Percentiles rank a stretch among this genome's conserved stretches.
Conservation (phyloP, 1,284 basidiomycete species). For the Polyporus tsugae region DNA sequence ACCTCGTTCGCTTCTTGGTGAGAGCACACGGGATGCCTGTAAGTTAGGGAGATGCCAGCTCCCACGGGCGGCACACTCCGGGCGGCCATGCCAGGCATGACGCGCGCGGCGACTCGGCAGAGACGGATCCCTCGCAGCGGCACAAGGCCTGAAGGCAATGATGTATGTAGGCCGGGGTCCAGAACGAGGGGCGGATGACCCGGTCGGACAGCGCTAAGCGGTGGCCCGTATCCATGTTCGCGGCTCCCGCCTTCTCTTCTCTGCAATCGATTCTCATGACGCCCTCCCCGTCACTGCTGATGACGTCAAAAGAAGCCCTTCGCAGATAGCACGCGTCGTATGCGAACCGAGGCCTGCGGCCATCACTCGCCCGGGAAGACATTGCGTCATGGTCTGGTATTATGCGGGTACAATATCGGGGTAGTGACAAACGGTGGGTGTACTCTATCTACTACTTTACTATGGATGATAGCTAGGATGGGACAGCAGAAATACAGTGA, state of each 20-base stretch:
- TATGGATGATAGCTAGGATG: slow-evolving; percentile 32
- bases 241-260: slow-evolving; percentile 7
- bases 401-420: slow-evolving; percentile 30
- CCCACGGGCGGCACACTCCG: neutral
- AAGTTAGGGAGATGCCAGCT: slow-evolving; percentile 1
- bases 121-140: no score
- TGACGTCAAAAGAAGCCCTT: slow-evolving; percentile 11
- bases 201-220: neutral
- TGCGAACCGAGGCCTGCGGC: neutral
- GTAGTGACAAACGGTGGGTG: slow-evolving; percentile 27
- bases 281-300: neutral
- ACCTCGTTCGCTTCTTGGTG: slow-evolving; percentile 20
- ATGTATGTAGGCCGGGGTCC: neutral
- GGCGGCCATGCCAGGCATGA: neutral
- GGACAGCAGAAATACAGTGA: slow-evolving; percentile 31
- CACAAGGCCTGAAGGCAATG: neutral
- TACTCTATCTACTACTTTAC: slow-evolving; percentile 35
- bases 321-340: neutral
- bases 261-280: slow-evolving; percentile 5
- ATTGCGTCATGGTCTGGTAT: slow-evolving; percentile 25
- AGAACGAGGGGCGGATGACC: slow-evolving; percentile 2
- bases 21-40: slow-evolving; percentile 9
- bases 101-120: neutral
- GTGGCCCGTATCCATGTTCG: slow-evolving; percentile 5
- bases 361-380: neutral